Evolutionary conservation across 2,329 filamentous ascomycete species (phyloP).

Genomic region (Rhynchosporium agropyri): DNA sequence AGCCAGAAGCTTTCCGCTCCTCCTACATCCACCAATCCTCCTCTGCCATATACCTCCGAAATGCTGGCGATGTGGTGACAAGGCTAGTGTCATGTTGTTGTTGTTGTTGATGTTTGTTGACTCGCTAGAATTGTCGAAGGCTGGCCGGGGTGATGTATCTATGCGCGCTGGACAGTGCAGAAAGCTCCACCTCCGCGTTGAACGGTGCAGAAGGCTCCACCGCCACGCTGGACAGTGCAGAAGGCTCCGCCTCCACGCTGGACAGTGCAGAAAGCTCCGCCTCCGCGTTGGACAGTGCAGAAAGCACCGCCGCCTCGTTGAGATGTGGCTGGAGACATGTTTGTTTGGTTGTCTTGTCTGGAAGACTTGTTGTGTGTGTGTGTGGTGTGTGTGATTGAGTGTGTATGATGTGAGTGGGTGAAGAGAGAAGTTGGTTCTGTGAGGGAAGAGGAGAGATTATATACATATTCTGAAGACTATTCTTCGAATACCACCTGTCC

Average conservation of each 20-base stretch:
- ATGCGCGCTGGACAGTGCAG: conserved; percentile 15
- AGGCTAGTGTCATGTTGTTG: conserved; percentile 8
- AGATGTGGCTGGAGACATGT: conserved; percentile 6
- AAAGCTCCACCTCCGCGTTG: conserved; percentile 5
- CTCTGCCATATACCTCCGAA: background rate
- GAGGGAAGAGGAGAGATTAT: conserved; percentile 4
- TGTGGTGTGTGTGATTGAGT: conserved; percentile 1
- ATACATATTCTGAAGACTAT: conserved; percentile 1
- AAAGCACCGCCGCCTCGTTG: conserved; percentile 6
- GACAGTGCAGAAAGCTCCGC: conserved; percentile 6
- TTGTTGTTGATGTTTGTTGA: no score
- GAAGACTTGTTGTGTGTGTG: background rate
- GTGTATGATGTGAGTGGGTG: conserved; percentile 5
- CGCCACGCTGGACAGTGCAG: conserved; percentile 16
- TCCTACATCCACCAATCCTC: no score
- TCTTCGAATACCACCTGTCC: background rate
- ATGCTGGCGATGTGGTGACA: background rate
- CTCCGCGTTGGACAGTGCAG: conserved; percentile 8
- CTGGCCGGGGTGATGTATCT: conserved; percentile 5
- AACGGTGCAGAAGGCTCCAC: conserved; percentile 12
- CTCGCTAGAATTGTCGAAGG: conserved; percentile 11
- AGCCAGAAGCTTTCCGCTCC: background rate
- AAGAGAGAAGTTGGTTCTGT: background rate
- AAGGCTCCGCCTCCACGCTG: background rate
- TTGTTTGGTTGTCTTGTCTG: conserved; percentile 6